Evolutionary conservation across 106 monocot genomes (phyloP), one percentile per base, ranked within the genome.

Genomic region (Triglochin maritima): DNA sequence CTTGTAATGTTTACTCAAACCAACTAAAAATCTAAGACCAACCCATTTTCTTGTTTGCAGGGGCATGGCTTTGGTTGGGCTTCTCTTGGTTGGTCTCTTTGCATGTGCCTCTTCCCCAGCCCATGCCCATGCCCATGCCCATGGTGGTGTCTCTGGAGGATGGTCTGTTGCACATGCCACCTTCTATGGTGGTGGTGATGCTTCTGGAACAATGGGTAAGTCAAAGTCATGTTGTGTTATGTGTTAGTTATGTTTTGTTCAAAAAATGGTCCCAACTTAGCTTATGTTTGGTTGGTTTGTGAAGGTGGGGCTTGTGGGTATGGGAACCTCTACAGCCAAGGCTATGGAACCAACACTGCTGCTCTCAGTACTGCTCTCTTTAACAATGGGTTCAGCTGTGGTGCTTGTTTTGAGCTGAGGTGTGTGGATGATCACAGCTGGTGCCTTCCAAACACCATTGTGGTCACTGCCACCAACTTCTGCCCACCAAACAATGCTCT

Each of bases 121-220:
- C 44, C 41, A 7, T 61, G 43, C 60, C 44, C 60, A 60, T 47
- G 69, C 8, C 43, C 44, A 59, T 59, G 64, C 17, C 6, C 4
- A 5, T 6, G 64, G 64, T 15, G 61, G 49, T 29, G 29, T 29
- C 29, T 29, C 29, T 42, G 60, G 60, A 17, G 60, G 60, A 9
- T 71, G 71, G 71, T 50, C 61, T 29, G 43, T 4, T 16, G 71
- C 71, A 11, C 60, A 71, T 42, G 71, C 71, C 50, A 71, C 71
- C 61, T 71, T 71, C 60, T 71, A 71, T 49, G 71, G 71, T 10
- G 71, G 71, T 49, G 71, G 71, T 13, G 71, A 71, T 50, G 71
- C 71, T 17, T 71, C 71, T 60, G 71, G 71, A 44, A 71, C 71
- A 29, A 71, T 71, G 71, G 71, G 71, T 71, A 60, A 6, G 58